Percentiles rank a stretch among this genome's conserved stretches.
phyloP scores from a whole-genome alignment of 345 rosid species.

The Clarkia xantiana region DNA sequence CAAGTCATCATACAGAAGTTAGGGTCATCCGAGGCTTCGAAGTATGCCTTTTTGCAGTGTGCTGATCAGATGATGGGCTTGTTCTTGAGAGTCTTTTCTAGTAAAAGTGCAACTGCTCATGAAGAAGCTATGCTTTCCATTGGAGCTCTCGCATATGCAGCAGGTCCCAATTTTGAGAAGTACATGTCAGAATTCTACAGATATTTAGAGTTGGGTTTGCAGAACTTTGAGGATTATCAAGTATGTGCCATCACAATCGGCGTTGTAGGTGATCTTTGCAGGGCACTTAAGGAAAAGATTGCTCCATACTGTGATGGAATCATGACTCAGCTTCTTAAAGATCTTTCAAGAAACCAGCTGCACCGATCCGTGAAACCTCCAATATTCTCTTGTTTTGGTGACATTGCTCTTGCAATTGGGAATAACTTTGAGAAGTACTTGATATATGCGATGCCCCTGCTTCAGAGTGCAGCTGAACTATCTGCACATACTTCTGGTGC shows the following conservation, averaged over 20 bases:
- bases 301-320: conserved; percentile 33
- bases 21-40: conserved; percentile 21
- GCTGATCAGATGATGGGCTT: conserved; percentile 30
- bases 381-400: conserved; percentile 30
- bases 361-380: conserved; percentile 37
- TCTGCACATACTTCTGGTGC: conserved; percentile 20
- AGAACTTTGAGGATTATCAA: conserved; percentile 33
- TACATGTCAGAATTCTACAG: conserved; percentile 27
- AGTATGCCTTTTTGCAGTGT: conserved; percentile 24
- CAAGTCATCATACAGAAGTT: conserved; percentile 33
- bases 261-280: conserved; percentile 31
- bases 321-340: conserved; percentile 33
- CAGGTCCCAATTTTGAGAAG: conserved; percentile 26
- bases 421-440: conserved; percentile 31
- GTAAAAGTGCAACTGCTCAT: conserved; percentile 28
- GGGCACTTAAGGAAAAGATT: conserved; percentile 29
- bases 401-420: conserved; percentile 30
- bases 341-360: conserved; percentile 27
- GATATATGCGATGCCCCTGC: conserved; percentile 35
- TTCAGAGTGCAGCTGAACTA: conserved; percentile 32
- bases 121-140: conserved; percentile 36
- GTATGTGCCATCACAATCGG: conserved; percentile 31
- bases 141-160: conserved; percentile 30
- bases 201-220: conserved; percentile 30
- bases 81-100: conserved; percentile 26